A percentile compares a stretch with the other conserved stretches of the same genome.
Evolutionary conservation across 1,284 basidiomycete species (phyloP).

Genomic region (Bjerkandera adusta): DNA sequence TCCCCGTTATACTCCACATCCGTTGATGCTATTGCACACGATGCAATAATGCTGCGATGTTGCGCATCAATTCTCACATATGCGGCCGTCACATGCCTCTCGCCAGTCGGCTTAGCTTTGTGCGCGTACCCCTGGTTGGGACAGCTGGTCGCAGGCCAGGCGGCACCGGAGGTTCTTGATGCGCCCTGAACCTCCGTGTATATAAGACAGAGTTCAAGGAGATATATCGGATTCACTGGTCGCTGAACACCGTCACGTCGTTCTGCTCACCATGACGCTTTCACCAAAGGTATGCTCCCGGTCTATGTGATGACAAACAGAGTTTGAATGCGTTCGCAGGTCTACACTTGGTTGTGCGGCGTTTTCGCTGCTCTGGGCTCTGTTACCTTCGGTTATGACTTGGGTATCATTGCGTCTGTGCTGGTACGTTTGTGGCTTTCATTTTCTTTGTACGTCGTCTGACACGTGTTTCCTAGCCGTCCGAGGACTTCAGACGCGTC

Average conservation of each 20-base stretch:
- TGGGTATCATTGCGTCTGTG: constrained; percentile 40
- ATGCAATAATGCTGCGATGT: too few relatives aligned
- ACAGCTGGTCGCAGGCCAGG: too few relatives aligned
- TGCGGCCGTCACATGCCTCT: too few relatives aligned
- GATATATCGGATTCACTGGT: too few relatives aligned
- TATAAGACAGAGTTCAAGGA: too few relatives aligned
- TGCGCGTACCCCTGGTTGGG: too few relatives aligned
- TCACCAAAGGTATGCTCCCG: constrained; percentile 20
- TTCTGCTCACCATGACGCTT: constrained; percentile 15
- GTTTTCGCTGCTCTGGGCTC: constrained; percentile 47
- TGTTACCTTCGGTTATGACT: constrained; percentile 36
- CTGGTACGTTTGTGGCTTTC: constrained; percentile 29
- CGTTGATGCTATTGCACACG: too few relatives aligned
- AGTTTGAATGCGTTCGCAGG: constrained; percentile 28
- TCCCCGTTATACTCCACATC: too few relatives aligned
- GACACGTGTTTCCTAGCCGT: constrained; percentile 17
- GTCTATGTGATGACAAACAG: not conserved
- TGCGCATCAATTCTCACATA: too few relatives aligned
- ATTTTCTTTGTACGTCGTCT: not conserved
- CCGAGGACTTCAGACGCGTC: constrained; percentile 27
- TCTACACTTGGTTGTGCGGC: constrained; percentile 64
- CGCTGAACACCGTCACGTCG: not conserved
- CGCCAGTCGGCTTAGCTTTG: too few relatives aligned
- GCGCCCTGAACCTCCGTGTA: too few relatives aligned
- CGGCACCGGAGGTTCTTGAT: too few relatives aligned